Percentiles rank a stretch among this genome's conserved stretches.
Conservation (phyloP, 2,329 filamentous ascomycete genomes). For the Penicillium paneum region DNA sequence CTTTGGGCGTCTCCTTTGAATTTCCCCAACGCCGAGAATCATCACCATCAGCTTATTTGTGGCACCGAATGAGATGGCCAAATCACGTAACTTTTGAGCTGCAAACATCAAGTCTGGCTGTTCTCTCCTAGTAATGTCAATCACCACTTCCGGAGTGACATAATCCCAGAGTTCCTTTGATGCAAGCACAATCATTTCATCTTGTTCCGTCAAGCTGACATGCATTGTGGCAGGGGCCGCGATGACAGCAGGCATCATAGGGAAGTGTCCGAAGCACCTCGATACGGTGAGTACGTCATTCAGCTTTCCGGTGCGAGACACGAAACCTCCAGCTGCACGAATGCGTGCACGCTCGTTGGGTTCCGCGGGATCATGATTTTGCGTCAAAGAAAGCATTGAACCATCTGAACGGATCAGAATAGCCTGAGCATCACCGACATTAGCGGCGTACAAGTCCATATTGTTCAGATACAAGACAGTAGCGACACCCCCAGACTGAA, state of each 20-base stretch:
- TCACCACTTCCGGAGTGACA: constrained; percentile 80
- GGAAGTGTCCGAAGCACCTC: constrained; percentile 89
- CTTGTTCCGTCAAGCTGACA: constrained; percentile 75
- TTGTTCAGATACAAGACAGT: constrained; percentile 87
- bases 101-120: constrained; percentile 89
- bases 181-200: constrained; percentile 89
- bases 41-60: constrained; percentile 98
- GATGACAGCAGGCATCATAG: constrained; percentile 87
- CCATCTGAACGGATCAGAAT: constrained; percentile 90
- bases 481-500: constrained; percentile 85
- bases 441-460: constrained; percentile 89
- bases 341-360: constrained; percentile 80
- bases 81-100: constrained; percentile 87
- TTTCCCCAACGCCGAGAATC: constrained; percentile 89
- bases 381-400: constrained; percentile 75
- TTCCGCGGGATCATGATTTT: constrained; percentile 91
- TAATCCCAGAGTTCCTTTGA: constrained; percentile 96
- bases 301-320: constrained; percentile 87
- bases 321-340: constrained; percentile 89
- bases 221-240: constrained; percentile 82
- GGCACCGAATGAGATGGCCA: constrained; percentile 93
- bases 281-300: constrained; percentile 92
- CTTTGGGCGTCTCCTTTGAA: constrained; percentile 77
- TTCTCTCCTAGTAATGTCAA: constrained; percentile 85
- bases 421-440: constrained; percentile 94